Evolutionary conservation across 192 early-diverging fungal genomes (phyloP).

Genomic region (Gorgonomyces haynaldii): DNA sequence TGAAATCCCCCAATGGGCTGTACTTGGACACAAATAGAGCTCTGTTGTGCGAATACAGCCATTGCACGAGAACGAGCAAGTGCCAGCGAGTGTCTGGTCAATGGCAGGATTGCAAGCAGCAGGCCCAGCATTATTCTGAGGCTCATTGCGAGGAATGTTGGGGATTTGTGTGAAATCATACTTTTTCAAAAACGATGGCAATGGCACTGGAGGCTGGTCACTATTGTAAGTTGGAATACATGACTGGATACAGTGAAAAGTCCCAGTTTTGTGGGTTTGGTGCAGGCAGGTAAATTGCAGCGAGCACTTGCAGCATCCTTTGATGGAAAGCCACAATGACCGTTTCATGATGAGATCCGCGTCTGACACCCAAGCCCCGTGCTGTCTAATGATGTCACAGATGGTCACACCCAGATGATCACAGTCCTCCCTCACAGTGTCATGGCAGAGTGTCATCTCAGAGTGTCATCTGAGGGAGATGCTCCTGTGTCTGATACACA

Average conservation of each 20-base stretch:
- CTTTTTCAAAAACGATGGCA: background rate
- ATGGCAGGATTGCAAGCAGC: background rate
- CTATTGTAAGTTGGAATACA: too few species aligned
- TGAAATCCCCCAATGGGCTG: constrained; percentile 22
- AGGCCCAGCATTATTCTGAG: background rate
- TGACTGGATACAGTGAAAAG: too few species aligned
- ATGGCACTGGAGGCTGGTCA: too few species aligned
- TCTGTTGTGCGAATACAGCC: background rate
- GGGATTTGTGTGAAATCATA: constrained; percentile 4
- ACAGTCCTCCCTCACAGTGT: background rate
- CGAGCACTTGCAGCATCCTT: too few species aligned
- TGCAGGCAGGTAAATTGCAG: too few species aligned
- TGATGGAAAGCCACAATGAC: too few species aligned
- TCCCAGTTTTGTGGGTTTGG: too few species aligned
- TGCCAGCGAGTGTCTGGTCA: too few species aligned
- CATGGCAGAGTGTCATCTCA: background rate
- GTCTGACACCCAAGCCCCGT: too few species aligned
- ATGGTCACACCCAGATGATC: too few species aligned
- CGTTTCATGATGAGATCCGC: too few species aligned
- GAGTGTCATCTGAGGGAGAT: background rate
- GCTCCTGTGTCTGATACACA: background rate
- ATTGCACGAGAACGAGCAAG: constrained; percentile 1
- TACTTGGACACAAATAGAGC: background rate
- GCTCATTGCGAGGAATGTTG: background rate
- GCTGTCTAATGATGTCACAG: too few species aligned